Conservation (phyloP, 306 rosid species). For the Cucumis melo region DNA sequence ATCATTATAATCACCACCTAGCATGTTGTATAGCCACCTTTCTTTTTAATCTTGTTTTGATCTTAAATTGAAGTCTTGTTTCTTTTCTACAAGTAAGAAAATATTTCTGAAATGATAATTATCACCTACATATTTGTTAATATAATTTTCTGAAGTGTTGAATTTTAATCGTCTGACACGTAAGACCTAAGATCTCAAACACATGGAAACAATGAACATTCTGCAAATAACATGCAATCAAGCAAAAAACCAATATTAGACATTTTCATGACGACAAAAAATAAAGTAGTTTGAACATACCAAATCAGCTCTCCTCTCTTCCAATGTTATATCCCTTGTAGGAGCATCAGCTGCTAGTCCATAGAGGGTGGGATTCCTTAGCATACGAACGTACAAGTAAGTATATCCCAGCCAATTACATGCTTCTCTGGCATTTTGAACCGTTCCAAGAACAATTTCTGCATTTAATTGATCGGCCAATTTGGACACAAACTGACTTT, state of each 20-base stretch:
- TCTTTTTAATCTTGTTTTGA: not conserved
- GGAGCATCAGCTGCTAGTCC: conserved; percentile 66
- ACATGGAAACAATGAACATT: not conserved
- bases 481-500: conserved; percentile 89
- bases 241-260: not conserved
- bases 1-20: not conserved
- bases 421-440: conserved; percentile 82
- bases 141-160: not conserved
- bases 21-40: not conserved
- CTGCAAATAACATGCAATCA: not conserved
- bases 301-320: conserved; percentile 89
- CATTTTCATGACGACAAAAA: not conserved
- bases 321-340: conserved; percentile 54
- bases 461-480: conserved; percentile 90
- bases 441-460: conserved; percentile 84
- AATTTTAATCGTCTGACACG: not conserved
- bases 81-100: not conserved
- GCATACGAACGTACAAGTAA: conserved; percentile 69
- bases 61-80: not conserved
- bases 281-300: conserved; percentile 24
- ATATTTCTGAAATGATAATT: not conserved
- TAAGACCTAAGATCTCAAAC: not conserved
- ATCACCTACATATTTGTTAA: not conserved
- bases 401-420: conserved; percentile 80
- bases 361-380: conserved; percentile 67